Base-by-base conservation (phyloP, 768 basidiomycete species). In the Strobilomyces echinocephalus region DNA sequence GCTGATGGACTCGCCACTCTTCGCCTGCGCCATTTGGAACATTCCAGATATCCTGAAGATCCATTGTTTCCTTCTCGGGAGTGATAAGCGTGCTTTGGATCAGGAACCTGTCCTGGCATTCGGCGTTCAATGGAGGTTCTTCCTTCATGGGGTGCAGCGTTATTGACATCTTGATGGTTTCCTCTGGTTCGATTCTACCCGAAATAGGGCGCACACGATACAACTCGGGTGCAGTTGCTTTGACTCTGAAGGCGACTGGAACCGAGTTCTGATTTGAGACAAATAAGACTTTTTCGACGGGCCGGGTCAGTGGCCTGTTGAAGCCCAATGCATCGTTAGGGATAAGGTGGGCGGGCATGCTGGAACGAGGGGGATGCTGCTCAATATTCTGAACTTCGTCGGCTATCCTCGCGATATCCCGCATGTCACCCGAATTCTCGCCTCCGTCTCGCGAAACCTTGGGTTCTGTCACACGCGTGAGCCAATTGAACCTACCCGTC, bases 71-170 rank as follows among this genome's bases (percentile, higher is more conserved):
- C 71, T 91, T 91, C 60, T 95, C 95, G 30, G 85, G 78, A 2
- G 91, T 87, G 70, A 99, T 94, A 68, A 88, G 71, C 24, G 92
- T 95, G 65, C 91, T 95, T 72, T 98, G 97, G 49, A 99, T 93
- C 51, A 99, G 79, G 72, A 99, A 99, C 77, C 98, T 99, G 83
- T 99, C 97, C 71, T 95, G 94, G 85, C 97, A 99, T 76, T 97
- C 97, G 30, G 82, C 74, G 54, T 84, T 85, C 59, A 85, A 68
- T n/a, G 95, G 87, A 1, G 95, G 95, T 58, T 99, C 97, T 61
- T 94, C 91, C 69, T 86, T 89, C 80, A 99, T 90, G 4, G 95
- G 88, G 68, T 98, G 97, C 34, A 98, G 79, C 80, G 97, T 92
- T 49, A 99, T 94, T 61, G 87, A 82, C 28, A 98, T 95, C 70